Conservation (phyloP, 73 alveolate species). For the Tetrahymena thermophila region DNA sequence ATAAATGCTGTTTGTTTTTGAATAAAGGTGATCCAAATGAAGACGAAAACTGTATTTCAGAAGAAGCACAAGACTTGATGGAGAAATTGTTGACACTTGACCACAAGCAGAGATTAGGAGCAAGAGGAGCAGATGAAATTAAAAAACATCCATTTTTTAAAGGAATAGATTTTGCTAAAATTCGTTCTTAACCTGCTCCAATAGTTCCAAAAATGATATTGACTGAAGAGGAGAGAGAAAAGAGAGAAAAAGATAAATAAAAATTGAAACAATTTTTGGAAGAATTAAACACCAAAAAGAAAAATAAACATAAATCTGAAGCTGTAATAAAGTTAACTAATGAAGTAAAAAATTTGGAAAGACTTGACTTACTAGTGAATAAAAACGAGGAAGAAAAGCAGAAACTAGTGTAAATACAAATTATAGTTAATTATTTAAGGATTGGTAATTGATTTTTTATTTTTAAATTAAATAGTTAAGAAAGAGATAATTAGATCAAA, state of each 20-base stretch:
- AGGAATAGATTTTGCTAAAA: constrained; percentile 61
- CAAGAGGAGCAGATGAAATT: constrained; percentile 61
- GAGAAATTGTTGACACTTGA: constrained; percentile 59
- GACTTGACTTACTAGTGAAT: constrained; percentile 28
- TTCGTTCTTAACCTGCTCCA: constrained; percentile 32
- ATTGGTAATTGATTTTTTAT: background rate
- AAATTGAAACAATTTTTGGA: constrained; percentile 15
- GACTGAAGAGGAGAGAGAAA: constrained; percentile 2
- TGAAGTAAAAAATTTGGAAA: background rate
- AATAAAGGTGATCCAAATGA: background rate
- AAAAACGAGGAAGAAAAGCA: constrained; percentile 20
- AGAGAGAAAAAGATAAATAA: constrained; percentile 15
- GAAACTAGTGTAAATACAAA: background rate
- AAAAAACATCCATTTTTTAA: constrained; percentile 76
- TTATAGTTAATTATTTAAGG: background rate
- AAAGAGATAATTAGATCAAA: background rate
- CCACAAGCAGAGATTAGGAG: constrained; percentile 63
- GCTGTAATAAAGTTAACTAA: background rate
- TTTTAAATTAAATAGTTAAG: background rate
- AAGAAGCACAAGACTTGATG: constrained; percentile 77
- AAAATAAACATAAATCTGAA: background rate
- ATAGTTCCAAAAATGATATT: constrained; percentile 30
- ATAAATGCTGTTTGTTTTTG: background rate
- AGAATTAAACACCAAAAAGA: constrained; percentile 4
- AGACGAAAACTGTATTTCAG: constrained; percentile 69